Evolutionary conservation across 106 monocot species (phyloP), one percentile per base, ranked within the genome.

Genomic region (Platanthera guangdongensis): DNA sequence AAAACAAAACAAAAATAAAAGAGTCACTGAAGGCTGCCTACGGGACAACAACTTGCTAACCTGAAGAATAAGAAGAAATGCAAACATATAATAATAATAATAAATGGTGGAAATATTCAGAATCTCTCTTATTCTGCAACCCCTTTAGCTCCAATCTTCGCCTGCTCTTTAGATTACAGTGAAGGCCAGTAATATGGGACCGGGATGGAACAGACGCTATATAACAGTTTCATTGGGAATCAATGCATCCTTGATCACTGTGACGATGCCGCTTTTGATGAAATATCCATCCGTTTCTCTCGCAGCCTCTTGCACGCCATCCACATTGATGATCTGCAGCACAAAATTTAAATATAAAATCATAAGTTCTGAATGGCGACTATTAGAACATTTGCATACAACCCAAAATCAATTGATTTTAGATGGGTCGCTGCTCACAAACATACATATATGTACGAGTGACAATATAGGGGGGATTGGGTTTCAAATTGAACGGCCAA

Each of bases 281-380:
- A 92, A 92, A 75, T 92, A 95, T 0, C 95, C 95, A 52, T 97
- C 97, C 0, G 94, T 97, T 81, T 97, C 97, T 72, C 97, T 93
- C 21, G 93, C 93, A 0, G 93, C 89, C 76, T 97, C 97, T 87
- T 89, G 91, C 45, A 97, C 89, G 51, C 85, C 83, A 50, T 97
- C 87, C 6, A 28, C 51, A 72, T 97, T 97, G 76, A 97, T 82
- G 68, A 97, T 97, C 97, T 97, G 86, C 16, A 65, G 73, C 14
- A 63, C 8, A 73, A 14, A 71, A 55, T 62, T 28, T 3, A 1
- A 39, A 39, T 39, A 39, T 39, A 39, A 32, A 32, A 2, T 32
- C 32, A 32, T 32, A 32, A 32, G 2, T 32, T 32, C n/a, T n/a
- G n/a, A n/a, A n/a, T n/a, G 32, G 32, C 2, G 32, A 1, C 39